A percentile compares a stretch with the other conserved stretches of the same genome.
Evolutionary conservation across 2,329 filamentous ascomycete genomes (phyloP).

Genomic region (Aspergillus awamori): DNA sequence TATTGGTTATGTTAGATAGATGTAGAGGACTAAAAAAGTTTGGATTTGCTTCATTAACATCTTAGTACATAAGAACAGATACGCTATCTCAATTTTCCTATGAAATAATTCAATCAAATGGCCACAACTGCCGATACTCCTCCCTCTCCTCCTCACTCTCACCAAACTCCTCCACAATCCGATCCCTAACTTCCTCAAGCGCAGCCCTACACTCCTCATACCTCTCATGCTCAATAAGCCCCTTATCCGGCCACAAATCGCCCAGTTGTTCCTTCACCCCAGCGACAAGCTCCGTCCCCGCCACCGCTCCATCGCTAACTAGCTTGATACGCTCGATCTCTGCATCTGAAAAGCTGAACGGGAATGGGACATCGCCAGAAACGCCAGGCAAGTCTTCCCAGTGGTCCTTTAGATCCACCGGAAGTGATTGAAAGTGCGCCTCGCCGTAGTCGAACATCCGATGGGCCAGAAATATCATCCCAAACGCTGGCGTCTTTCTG

Average conservation of each 20-base stretch:
- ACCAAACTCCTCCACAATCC: conserved; percentile 30
- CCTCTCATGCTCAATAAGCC: conserved; percentile 31
- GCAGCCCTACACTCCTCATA: conserved; percentile 34
- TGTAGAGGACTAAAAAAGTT: no score
- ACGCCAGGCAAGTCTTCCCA: conserved; percentile 29
- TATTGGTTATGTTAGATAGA: background rate
- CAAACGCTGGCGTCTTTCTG: conserved; percentile 27
- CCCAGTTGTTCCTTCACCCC: conserved; percentile 30
- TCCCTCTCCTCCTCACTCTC: conserved; percentile 31
- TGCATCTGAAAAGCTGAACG: conserved; percentile 29
- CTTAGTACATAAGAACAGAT: background rate
- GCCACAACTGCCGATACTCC: conserved; percentile 32
- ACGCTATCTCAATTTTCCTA: background rate
- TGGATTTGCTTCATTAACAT: no score
- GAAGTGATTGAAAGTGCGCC: conserved; percentile 33
- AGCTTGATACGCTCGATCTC: conserved; percentile 30
- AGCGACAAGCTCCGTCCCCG: conserved; percentile 29
- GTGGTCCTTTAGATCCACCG: conserved; percentile 32
- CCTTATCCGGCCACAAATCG: conserved; percentile 35
- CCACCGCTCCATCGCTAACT: conserved; percentile 29
- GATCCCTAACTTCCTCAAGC: conserved; percentile 28
- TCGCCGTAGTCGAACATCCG: conserved; percentile 38
- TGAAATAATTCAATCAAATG: conserved; percentile 32
- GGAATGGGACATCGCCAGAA: conserved; percentile 23
- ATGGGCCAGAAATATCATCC: conserved; percentile 34